Base-by-base conservation (phyloP, 257 asterid genomes). In the Scutellaria barbata region DNA sequence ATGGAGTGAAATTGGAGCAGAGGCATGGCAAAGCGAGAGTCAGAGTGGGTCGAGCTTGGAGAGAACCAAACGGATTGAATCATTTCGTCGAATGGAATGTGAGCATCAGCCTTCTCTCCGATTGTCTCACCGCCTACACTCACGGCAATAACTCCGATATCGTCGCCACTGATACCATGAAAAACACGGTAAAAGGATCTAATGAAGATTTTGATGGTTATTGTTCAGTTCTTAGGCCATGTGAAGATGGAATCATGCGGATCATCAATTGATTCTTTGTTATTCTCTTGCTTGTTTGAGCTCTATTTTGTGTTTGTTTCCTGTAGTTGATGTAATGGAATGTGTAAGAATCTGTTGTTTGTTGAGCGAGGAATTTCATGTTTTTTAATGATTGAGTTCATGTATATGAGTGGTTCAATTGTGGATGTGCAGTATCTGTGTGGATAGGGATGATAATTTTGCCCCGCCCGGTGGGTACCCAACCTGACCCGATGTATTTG, bases 121-220 rank as follows among this genome's bases (percentile, higher is more conserved):
- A 95, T 72, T 92, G 96, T 71, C 73, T 86, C 60, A 80, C 95
- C 40, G 85, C 99, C 13, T 95, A 91, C 76, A 78, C 90, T 61
- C 50, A 66, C 72, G 90, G 68, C 17, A 92, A 95, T 46, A 95
- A 92, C 65, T 86, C 92, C 42, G 79, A 78, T 58, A 80, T 95
- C 74, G 98, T 95, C 81, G 97, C 99, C 69, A 95, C 99, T 16
- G 99, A 95, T 81, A 92, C 98, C 68, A 88, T 95, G 84, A 95
- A 92, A 71, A 95, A 95, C 82, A 95, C 98, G 16, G 99, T 95
- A 77, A 25, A 4, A 40, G 3, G 0, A 37, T 56, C 52, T 42
- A 13, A 40, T 42, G 47, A 8, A 33, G 43, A 11, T 65, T 48
- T 47, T 66, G 5, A 3, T 3, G 33, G 7, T 20, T 22, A 22